Conservation (phyloP, 2,329 filamentous ascomycete genomes). For the Nemania bipapillata region DNA sequence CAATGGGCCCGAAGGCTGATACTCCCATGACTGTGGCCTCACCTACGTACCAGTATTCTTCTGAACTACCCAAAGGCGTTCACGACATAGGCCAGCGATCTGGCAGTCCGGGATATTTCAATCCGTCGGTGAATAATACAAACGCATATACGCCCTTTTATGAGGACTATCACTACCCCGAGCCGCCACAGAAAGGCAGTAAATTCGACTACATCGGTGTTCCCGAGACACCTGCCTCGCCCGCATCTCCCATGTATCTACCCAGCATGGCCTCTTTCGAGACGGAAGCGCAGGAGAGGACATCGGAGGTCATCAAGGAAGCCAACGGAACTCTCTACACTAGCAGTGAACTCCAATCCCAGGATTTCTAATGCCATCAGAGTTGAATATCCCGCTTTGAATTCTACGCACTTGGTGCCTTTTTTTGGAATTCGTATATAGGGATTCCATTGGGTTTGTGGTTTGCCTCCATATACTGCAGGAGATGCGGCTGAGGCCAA, state of each 20-base stretch:
- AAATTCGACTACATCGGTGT: not conserved
- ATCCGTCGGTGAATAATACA: not conserved
- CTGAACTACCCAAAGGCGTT: not conserved
- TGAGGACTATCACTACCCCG: slow-evolving; percentile 2
- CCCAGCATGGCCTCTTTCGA: not conserved
- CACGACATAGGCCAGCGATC: not conserved
- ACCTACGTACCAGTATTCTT: not conserved
- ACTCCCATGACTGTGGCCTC: not conserved
- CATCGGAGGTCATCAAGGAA: not conserved
- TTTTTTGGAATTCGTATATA: not conserved
- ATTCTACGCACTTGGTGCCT: not conserved
- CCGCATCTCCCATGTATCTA: slow-evolving; percentile 10
- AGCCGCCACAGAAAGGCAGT: not conserved
- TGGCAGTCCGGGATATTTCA: not conserved
- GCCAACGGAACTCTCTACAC: not conserved
- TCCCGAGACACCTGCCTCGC: slow-evolving; percentile 7
- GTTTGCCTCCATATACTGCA: not conserved
- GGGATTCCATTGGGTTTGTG: not conserved
- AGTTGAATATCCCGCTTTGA: not conserved
- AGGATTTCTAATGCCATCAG: not conserved
- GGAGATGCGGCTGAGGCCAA: not conserved
- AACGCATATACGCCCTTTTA: not conserved
- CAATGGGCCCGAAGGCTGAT: slow-evolving; percentile 18
- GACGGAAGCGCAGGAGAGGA: not conserved
- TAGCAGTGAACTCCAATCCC: not conserved